Conservation (phyloP, 495 filamentous ascomycete species). For the Xylaria sp. region DNA sequence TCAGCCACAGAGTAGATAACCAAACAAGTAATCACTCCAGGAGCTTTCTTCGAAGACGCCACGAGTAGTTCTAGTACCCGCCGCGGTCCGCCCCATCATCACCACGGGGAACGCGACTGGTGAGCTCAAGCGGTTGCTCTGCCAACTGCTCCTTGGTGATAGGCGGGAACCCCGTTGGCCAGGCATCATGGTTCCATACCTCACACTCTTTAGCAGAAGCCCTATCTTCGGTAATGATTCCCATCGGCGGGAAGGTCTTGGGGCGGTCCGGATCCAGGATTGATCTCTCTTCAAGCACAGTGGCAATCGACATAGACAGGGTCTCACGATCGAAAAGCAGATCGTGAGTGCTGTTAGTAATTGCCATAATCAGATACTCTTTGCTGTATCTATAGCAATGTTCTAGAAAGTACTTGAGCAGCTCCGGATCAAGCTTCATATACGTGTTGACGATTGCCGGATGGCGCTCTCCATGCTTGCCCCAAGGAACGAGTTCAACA, state of each 20-base stretch:
- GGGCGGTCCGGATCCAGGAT: constrained; percentile 3
- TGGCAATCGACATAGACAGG: constrained; percentile 29
- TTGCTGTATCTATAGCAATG: constrained; percentile 41
- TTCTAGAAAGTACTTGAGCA: constrained; percentile 44
- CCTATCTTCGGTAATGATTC: constrained; percentile 35
- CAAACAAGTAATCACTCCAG: constrained; percentile 10
- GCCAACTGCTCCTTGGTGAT: constrained; percentile 18
- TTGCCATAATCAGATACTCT: constrained; percentile 32
- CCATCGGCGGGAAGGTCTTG: constrained; percentile 24
- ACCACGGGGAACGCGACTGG: constrained; percentile 16
- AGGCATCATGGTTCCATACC: constrained; percentile 23
- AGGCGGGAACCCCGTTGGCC: constrained; percentile 24
- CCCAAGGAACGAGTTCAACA: constrained; percentile 48
- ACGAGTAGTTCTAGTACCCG: constrained; percentile 12
- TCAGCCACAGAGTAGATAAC: not conserved
- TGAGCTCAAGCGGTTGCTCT: constrained; percentile 17
- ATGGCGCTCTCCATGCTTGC: constrained; percentile 38
- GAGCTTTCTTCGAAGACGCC: constrained; percentile 15
- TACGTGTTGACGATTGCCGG: constrained; percentile 45
- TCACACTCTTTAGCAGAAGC: constrained; percentile 2
- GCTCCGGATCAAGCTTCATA: constrained; percentile 46
- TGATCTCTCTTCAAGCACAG: constrained; percentile 33
- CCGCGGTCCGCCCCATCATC: constrained; percentile 21
- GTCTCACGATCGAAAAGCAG: constrained; percentile 35
- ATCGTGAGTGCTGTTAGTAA: constrained; percentile 33